Percentiles rank a stretch among this genome's conserved stretches.
These are phyloP conservation scores for Scutellaria galericulata DNA, from an alignment of 257 asterid genomes.

Conservation along the genomic window DNA sequence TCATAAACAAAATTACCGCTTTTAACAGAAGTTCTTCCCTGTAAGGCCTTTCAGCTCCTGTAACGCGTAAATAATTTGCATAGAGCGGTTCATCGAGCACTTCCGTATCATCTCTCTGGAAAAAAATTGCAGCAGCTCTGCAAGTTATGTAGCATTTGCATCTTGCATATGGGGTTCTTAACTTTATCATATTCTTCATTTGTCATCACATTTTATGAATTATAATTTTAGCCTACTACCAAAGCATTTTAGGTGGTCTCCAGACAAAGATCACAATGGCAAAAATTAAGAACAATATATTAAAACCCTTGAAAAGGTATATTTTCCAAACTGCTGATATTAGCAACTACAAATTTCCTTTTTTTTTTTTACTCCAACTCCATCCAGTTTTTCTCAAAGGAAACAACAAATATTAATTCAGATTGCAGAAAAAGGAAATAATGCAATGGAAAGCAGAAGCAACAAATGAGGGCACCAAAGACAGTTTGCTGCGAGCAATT, in stretches of 20 bases:
- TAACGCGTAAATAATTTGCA: conserved; percentile 60
- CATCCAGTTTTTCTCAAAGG: no score
- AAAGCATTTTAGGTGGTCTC: not conserved
- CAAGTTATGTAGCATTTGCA: conserved; percentile 2
- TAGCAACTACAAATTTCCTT: not conserved
- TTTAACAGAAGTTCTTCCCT: conserved; percentile 55
- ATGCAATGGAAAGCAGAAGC: not conserved
- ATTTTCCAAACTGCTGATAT: not conserved
- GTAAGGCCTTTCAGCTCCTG: conserved; percentile 73
- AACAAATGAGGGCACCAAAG: not conserved
- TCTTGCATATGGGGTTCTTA: not conserved
- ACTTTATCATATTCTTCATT: not conserved
- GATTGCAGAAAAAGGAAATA: not conserved
- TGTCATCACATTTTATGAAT: conserved; percentile 8
- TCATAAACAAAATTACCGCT: conserved; percentile 37
- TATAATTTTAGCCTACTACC: not conserved
- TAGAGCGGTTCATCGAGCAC: conserved; percentile 84
- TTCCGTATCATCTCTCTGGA: conserved; percentile 73
- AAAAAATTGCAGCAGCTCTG: conserved; percentile 31
- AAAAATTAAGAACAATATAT: not conserved
- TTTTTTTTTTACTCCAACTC: no score
- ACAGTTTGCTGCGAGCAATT: not conserved
- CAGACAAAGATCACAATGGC: not conserved
- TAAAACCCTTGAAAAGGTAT: not conserved
- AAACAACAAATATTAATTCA: not conserved